A percentile compares a stretch with the other conserved stretches of the same genome.
phyloP scores from a whole-genome alignment of 1,284 basidiomycete species.

The Cutaneotrichosporon daszewskae region DNA sequence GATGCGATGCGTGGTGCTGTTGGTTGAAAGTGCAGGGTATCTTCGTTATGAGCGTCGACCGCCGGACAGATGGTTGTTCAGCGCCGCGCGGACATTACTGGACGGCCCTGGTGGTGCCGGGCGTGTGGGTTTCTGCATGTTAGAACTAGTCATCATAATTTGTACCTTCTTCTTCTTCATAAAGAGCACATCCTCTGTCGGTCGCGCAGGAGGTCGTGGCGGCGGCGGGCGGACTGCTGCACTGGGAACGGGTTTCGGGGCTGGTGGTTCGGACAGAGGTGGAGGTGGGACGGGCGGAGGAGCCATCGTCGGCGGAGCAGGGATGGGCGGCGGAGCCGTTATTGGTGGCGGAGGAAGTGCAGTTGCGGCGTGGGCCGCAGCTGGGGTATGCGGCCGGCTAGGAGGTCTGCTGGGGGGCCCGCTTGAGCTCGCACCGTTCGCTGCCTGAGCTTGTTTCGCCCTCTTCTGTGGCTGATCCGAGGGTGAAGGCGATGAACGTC shows the following conservation, averaged over 20 bases:
- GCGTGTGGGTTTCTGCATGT: slow-evolving; percentile 17
- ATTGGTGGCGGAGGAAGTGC: neutral
- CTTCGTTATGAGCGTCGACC: neutral
- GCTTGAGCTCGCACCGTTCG: too few species aligned
- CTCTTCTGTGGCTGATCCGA: too few species aligned
- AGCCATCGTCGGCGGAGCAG: neutral
- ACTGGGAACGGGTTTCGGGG: neutral
- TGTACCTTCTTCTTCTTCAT: slow-evolving; percentile 47
- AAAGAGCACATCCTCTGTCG: slow-evolving; percentile 37
- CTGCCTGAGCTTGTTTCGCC: too few species aligned
- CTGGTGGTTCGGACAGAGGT: neutral
- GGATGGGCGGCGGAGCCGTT: neutral
- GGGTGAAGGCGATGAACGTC: too few species aligned
- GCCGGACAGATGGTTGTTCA: slow-evolving; percentile 15
- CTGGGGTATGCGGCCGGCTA: too few species aligned
- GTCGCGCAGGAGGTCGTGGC: slow-evolving; percentile 14
- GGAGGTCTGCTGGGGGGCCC: too few species aligned
- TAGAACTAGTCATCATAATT: too few species aligned
- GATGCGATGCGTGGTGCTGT: neutral
- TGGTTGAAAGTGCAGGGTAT: neutral
- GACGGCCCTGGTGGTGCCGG: neutral
- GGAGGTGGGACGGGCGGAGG: slow-evolving; percentile 7
- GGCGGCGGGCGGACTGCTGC: slow-evolving; percentile 2
- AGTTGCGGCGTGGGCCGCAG: neutral
- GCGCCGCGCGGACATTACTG: slow-evolving; percentile 17